Base-by-base conservation (phyloP, 768 basidiomycete species). In the Hysterangium stoloniferum region DNA sequence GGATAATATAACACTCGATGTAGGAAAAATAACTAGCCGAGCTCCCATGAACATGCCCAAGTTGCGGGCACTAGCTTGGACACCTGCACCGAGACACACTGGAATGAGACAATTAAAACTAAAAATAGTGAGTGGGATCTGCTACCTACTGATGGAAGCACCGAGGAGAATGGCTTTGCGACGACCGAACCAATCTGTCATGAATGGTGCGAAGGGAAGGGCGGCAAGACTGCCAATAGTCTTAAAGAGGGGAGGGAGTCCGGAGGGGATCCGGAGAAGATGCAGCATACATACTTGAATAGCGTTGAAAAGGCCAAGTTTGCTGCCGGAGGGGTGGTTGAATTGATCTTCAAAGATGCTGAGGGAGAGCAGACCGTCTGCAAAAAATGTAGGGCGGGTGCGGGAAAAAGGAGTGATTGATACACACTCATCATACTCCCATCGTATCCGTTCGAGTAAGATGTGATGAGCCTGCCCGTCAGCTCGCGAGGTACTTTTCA, bases 171-270 rank as follows among this genome's bases (percentile, higher is more conserved):
- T 79, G 1, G 78, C 72, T 47, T 64, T 58, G 34, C 75, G 65
- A 22, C 79, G 71, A 12, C 79, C 79, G n/a, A 72, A 61, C 9
- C 61, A 63, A 50, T 81, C 79, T 11, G 73, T 72, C 36, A 80
- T 62, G 33, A 65, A 59, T 0, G 78, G 76, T 2, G 79, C 76
- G 13, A 78, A 61, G 0, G 80, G 80, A 4, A 82, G 61, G 0
- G 76, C 73, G 17, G 68, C 55, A 27, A 83, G 71, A 2, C 75
- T 74, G 6, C 81, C 81, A n/a, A 82, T 53, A 25, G 36, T 53
- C 38, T 53, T 20, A 8, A 24, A 19, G 28, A 20, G 27, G 19
- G 11, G 8, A 6, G 20, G 13, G 13, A 53, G 15, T 46, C 19
- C 12, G 20, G 19, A 19, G 19, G 13, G 13, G 20, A 25, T 9